Conservation (phyloP, 2,329 filamentous ascomycete species). For the Hypocreales sp. region DNA sequence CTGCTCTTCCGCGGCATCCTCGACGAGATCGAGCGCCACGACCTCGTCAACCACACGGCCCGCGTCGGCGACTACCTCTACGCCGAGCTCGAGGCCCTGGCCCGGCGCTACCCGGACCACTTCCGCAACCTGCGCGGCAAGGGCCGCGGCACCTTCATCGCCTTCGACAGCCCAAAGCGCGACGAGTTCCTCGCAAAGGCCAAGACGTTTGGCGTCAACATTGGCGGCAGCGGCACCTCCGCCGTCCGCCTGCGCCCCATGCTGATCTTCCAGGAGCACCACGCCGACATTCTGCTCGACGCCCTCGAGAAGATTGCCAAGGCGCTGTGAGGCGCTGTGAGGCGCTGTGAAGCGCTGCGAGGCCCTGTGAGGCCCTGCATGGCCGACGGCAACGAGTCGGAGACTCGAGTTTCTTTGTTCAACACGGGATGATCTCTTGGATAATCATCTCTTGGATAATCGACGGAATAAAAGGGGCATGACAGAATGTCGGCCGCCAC, state of each 20-base stretch:
- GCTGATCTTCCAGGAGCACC: constrained; percentile 83
- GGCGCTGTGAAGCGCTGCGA: too few relatives aligned
- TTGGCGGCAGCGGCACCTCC: constrained; percentile 62
- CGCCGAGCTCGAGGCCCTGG: constrained; percentile 49
- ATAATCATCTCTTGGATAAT: too few relatives aligned
- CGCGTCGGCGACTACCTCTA: constrained; percentile 67
- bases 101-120: constrained; percentile 56
- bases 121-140: constrained; percentile 77
- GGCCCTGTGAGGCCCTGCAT: too few relatives aligned
- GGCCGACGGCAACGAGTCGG: too few relatives aligned
- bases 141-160: constrained; percentile 82
- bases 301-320: constrained; percentile 59
- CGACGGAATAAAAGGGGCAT: too few relatives aligned
- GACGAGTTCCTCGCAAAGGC: constrained; percentile 67
- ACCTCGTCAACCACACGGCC: constrained; percentile 69
- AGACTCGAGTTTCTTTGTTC: too few relatives aligned
- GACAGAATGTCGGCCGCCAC: too few relatives aligned
- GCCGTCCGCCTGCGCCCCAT: constrained; percentile 77
- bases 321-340: constrained; percentile 16
- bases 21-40: constrained; percentile 59
- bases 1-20: constrained; percentile 79
- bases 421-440: too few relatives aligned
- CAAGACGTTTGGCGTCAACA: constrained; percentile 71
- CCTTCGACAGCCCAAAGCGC: constrained; percentile 69
- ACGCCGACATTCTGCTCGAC: constrained; percentile 74